Conservation (phyloP, 441 rosid species). For the Aleurites moluccanus region DNA sequence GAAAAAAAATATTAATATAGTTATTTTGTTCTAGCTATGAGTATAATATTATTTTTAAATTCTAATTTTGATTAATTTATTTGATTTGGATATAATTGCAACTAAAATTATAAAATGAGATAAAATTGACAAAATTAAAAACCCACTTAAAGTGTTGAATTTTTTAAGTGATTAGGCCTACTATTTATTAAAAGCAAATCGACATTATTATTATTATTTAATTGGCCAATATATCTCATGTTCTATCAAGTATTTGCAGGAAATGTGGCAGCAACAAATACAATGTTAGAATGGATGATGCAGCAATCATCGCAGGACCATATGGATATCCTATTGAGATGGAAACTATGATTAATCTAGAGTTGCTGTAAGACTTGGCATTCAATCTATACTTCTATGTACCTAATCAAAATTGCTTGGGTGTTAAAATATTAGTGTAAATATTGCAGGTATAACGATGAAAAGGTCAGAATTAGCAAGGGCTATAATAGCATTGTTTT, state of each 20-base stretch:
- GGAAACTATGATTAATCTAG: slow-evolving; percentile 54
- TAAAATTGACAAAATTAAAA: too few species aligned
- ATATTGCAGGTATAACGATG: slow-evolving; percentile 63
- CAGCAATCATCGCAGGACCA: slow-evolving; percentile 71
- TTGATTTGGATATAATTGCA: too few species aligned
- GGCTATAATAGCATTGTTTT: slow-evolving; percentile 67
- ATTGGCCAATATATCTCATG: neutral
- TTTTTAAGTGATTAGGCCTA: too few species aligned
- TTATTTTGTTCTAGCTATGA: too few species aligned
- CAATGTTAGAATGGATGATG: slow-evolving; percentile 69
- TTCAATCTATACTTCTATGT: neutral
- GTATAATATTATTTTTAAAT: too few species aligned
- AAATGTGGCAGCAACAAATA: slow-evolving; percentile 48
- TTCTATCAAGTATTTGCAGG: slow-evolving; percentile 32
- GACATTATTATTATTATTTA: neutral
- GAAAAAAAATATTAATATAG: too few species aligned
- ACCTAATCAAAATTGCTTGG: neutral
- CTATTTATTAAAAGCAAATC: neutral
- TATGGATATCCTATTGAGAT: slow-evolving; percentile 73
- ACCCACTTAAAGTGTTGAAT: too few species aligned
- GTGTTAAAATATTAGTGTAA: neutral
- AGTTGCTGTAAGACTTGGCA: slow-evolving; percentile 59
- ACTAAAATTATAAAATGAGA: too few species aligned
- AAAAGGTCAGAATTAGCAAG: slow-evolving; percentile 68
- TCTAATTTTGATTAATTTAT: too few species aligned